phyloP scores from a whole-genome alignment of 352 stramenopile species.

The Sclerospora graminicola region DNA sequence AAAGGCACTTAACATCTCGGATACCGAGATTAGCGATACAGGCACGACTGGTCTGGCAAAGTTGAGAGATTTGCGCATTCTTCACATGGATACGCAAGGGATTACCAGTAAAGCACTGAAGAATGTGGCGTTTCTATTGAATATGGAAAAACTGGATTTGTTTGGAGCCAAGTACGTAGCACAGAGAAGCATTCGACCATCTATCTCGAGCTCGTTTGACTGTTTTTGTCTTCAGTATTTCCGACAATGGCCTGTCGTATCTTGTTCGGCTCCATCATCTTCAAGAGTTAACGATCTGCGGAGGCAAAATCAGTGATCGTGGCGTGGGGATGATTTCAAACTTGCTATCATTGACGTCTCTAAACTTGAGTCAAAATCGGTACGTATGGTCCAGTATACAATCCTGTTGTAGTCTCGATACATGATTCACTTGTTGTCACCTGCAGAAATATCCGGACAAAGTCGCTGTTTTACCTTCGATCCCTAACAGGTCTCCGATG shows the following conservation, averaged over 20 bases:
- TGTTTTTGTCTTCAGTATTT: slow-evolving; percentile 30
- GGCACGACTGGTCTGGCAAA: slow-evolving; percentile 36
- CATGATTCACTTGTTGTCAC: not conserved
- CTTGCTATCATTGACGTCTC: slow-evolving; percentile 52
- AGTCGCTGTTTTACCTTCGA: slow-evolving; percentile 50
- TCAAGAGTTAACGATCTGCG: slow-evolving; percentile 55
- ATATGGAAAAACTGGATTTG: slow-evolving; percentile 52
- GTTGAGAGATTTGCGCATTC: slow-evolving; percentile 41
- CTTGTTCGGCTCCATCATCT: slow-evolving; percentile 38
- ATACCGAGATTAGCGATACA: slow-evolving; percentile 58
- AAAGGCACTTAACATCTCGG: slow-evolving; percentile 50
- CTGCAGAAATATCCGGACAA: slow-evolving; percentile 56
- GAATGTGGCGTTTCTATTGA: slow-evolving; percentile 40
- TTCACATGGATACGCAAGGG: slow-evolving; percentile 50
- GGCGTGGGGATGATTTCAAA: slow-evolving; percentile 70
- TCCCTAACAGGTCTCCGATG: slow-evolving; percentile 44
- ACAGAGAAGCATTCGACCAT: not conserved
- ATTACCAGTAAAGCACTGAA: slow-evolving; percentile 56
- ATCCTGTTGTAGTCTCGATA: not conserved
- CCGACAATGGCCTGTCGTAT: slow-evolving; percentile 58
- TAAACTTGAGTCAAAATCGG: slow-evolving; percentile 81
- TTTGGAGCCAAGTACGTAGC: slow-evolving; percentile 54
- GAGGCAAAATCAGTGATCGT: slow-evolving; percentile 52
- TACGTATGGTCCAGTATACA: slow-evolving; percentile 20
- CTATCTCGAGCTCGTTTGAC: not conserved